Conservation (phyloP, 2,329 filamentous ascomycete species). For the Cytospora schulzeri region DNA sequence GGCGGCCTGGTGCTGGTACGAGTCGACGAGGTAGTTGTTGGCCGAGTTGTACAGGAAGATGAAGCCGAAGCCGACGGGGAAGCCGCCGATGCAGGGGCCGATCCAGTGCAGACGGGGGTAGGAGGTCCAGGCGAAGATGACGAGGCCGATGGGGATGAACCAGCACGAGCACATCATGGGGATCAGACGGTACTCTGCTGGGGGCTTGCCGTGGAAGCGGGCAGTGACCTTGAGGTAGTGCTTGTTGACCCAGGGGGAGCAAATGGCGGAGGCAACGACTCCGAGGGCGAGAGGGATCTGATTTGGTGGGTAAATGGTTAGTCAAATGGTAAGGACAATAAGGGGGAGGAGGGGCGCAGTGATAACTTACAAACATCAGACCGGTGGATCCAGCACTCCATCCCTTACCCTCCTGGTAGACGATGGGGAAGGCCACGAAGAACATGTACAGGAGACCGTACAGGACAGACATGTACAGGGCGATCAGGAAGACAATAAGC, state of each 20-base stretch:
- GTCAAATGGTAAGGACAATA: not conserved
- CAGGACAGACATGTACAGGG: constrained; percentile 82
- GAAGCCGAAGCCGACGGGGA: constrained; percentile 76
- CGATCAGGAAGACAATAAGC: constrained; percentile 82
- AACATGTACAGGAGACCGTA: constrained; percentile 78
- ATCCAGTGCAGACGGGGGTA: constrained; percentile 68
- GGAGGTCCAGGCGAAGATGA: constrained; percentile 64
- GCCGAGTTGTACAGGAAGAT: constrained; percentile 82
- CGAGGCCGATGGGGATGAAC: constrained; percentile 64
- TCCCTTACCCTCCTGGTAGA: constrained; percentile 80
- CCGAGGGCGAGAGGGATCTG: constrained; percentile 75
- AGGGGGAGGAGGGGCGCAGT: constrained; percentile 21
- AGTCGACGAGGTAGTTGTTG: constrained; percentile 72
- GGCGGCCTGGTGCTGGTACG: constrained; percentile 72
- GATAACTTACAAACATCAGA: constrained; percentile 68
- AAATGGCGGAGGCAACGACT: constrained; percentile 67
- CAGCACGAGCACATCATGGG: constrained; percentile 81
- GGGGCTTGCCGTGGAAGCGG: constrained; percentile 71
- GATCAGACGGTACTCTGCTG: constrained; percentile 75
- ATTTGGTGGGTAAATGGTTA: not conserved
- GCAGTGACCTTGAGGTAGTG: constrained; percentile 70
- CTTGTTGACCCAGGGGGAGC: constrained; percentile 74
- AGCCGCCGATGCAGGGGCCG: constrained; percentile 71
- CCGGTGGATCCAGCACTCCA: constrained; percentile 74
- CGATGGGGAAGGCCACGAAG: constrained; percentile 69